These are phyloP conservation scores for Rhodosporidiobolus odoratus DNA, from an alignment of 768 basidiomycete genomes.

Conservation along the genomic window DNA sequence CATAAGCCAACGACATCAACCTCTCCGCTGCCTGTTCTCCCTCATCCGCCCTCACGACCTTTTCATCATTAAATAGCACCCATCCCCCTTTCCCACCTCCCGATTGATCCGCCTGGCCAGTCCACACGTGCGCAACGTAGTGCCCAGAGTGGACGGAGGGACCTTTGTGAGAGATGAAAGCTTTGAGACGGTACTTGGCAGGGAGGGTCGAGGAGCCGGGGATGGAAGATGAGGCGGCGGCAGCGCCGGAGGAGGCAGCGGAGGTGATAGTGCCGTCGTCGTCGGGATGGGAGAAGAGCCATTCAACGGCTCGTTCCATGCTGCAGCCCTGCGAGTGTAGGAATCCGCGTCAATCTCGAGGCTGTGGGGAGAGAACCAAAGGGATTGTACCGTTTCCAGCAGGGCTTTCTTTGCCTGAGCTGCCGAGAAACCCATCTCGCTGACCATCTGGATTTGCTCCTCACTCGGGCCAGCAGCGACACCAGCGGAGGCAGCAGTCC, in stretches of 20 bases:
- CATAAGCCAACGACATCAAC: slow-evolving; percentile 77
- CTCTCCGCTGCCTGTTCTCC: slow-evolving; percentile 65
- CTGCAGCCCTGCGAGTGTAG: slow-evolving; percentile 57
- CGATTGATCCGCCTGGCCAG: slow-evolving; percentile 65
- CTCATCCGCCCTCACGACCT: slow-evolving; percentile 66
- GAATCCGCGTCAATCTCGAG: background rate
- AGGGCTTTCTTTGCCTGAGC: slow-evolving; percentile 82
- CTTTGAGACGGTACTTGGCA: slow-evolving; percentile 72
- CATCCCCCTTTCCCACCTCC: slow-evolving; percentile 49
- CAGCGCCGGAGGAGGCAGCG: slow-evolving; percentile 45
- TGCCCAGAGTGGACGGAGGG: slow-evolving; percentile 91
- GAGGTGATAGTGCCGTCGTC: slow-evolving; percentile 64
- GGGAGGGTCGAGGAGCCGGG: slow-evolving; percentile 63
- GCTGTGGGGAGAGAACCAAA: background rate
- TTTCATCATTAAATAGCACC: slow-evolving; percentile 37
- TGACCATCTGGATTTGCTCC: slow-evolving; percentile 67
- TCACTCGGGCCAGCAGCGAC: slow-evolving; percentile 62
- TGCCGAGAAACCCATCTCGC: slow-evolving; percentile 86
- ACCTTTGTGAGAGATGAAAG: slow-evolving; percentile 96
- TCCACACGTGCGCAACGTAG: slow-evolving; percentile 74
- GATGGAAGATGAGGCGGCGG: slow-evolving; percentile 35
- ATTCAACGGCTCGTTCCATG: slow-evolving; percentile 82
- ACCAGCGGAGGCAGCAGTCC: slow-evolving; percentile 40
- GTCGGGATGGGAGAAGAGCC: slow-evolving; percentile 90
- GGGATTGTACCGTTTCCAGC: slow-evolving; percentile 66